phyloP scores from a whole-genome alignment of 352 stramenopile species.

The Phytophthora hybrid region DNA sequence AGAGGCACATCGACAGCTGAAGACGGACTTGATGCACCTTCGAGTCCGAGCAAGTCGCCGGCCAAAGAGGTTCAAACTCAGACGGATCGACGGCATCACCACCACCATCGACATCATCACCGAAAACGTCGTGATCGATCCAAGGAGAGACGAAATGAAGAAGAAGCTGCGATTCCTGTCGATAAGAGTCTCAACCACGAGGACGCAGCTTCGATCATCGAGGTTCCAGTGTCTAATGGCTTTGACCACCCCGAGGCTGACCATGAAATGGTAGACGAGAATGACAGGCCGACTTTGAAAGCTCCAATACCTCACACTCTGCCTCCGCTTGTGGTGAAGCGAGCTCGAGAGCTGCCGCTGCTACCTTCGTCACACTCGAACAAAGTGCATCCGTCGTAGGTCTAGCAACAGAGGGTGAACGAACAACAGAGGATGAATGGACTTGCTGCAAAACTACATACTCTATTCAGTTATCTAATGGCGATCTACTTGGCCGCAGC shows the following conservation, averaged over 20 bases:
- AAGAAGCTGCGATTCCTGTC: background rate
- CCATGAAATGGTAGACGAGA: conserved; percentile 11
- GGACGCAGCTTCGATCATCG: background rate
- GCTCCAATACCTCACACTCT: conserved; percentile 21
- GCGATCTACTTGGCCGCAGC: conserved; percentile 55
- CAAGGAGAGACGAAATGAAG: conserved; percentile 16
- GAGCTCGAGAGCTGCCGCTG: conserved; percentile 8
- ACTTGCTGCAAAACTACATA: conserved; percentile 45
- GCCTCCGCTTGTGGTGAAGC: conserved; percentile 33
- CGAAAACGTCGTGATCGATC: conserved; percentile 25
- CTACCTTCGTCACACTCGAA: conserved; percentile 22
- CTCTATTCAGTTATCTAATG: conserved; percentile 47
- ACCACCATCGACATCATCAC: conserved; percentile 31
- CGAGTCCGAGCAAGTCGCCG: conserved; percentile 16
- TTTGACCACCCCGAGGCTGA: conserved; percentile 7
- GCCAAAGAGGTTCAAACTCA: conserved; percentile 39
- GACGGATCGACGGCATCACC: conserved; percentile 27
- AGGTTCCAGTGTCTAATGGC: background rate
- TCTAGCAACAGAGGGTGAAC: background rate
- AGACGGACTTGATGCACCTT: conserved; percentile 2
- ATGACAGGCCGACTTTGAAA: background rate
- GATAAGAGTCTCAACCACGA: background rate
- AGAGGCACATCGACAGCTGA: conserved; percentile 30
- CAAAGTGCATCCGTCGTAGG: conserved; percentile 37
- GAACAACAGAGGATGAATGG: conserved; percentile 1